Conservation (phyloP, 83 land plant species). For the Isoetes engelmannii region DNA sequence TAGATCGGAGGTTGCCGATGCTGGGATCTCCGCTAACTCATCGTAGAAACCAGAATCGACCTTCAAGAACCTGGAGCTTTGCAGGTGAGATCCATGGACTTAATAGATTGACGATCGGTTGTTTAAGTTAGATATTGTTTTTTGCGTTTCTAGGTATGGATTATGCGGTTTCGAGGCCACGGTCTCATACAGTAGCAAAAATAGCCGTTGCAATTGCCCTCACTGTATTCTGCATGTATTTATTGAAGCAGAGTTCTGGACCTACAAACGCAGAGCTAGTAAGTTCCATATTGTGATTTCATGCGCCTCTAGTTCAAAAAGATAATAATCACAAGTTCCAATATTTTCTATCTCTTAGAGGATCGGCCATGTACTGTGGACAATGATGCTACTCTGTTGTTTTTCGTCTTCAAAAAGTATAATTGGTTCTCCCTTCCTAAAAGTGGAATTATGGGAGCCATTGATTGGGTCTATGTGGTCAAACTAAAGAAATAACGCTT, state of each 20-base stretch:
- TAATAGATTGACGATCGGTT: not conserved
- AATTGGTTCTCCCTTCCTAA: not conserved
- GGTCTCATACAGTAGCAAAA: slow-evolving; percentile 27
- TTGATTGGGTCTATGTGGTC: too few relatives aligned
- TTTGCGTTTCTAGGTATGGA: slow-evolving; percentile 26
- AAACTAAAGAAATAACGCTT: too few relatives aligned
- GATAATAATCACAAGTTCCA: not conserved
- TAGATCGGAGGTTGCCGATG: not conserved
- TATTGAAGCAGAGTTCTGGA: slow-evolving; percentile 25
- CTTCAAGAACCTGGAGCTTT: not conserved
- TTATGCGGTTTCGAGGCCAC: slow-evolving; percentile 28
- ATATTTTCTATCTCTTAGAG: not conserved
- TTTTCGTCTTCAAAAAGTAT: not conserved
- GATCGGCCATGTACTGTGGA: not conserved
- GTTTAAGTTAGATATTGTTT: not conserved
- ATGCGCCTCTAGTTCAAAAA: not conserved
- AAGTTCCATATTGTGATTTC: not conserved
- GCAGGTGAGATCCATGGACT: not conserved
- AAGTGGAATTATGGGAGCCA: not conserved
- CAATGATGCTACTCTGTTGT: not conserved
- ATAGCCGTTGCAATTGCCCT: slow-evolving; percentile 22
- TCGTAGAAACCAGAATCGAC: not conserved
- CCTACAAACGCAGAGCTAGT: slow-evolving; percentile 16
- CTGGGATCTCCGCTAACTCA: slow-evolving; percentile 9
- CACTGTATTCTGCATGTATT: slow-evolving; percentile 32